phyloP scores from a whole-genome alignment of 345 rosid species.

The Raphanus sativus region DNA sequence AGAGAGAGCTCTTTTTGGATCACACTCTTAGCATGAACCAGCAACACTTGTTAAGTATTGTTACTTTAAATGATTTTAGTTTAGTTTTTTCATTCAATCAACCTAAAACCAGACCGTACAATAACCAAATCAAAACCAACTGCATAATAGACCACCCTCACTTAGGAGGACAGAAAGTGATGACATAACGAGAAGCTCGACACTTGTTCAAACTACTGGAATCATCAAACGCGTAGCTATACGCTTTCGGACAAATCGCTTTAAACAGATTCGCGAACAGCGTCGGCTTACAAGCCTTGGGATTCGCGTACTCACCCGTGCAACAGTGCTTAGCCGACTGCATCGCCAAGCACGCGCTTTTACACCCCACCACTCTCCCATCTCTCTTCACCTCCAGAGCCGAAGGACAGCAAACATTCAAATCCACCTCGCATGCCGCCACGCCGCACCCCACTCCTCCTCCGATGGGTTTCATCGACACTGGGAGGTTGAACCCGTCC shows the following conservation, averaged over 20 bases:
- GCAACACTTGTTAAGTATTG: background rate
- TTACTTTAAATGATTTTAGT: background rate
- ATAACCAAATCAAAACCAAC: background rate
- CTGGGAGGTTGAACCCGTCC: slow-evolving; percentile 87
- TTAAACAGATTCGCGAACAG: slow-evolving; percentile 77
- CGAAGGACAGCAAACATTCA: slow-evolving; percentile 85
- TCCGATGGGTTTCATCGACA: slow-evolving; percentile 83
- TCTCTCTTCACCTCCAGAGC: slow-evolving; percentile 70
- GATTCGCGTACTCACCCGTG: slow-evolving; percentile 70
- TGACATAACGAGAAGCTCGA: slow-evolving; percentile 83
- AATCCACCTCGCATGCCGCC: slow-evolving; percentile 79
- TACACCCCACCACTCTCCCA: slow-evolving; percentile 74
- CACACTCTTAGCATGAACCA: background rate
- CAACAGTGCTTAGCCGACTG: slow-evolving; percentile 88
- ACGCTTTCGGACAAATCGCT: slow-evolving; percentile 90
- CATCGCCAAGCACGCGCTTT: slow-evolving; percentile 96
- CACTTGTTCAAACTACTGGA: slow-evolving; percentile 81
- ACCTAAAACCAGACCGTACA: slow-evolving; percentile 6
- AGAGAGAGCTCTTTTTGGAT: slow-evolving; percentile 75
- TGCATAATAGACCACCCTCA: slow-evolving; percentile 28
- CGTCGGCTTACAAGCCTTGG: slow-evolving; percentile 78
- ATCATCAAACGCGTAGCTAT: slow-evolving; percentile 94
- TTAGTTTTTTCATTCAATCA: background rate
- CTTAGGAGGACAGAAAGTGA: slow-evolving; percentile 90
- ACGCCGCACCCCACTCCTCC: slow-evolving; percentile 87